Percentiles rank a stretch among this genome's conserved stretches.
These are phyloP conservation scores for Acacia acuminata DNA, from an alignment of 306 rosid genomes.

Conservation along the genomic window DNA sequence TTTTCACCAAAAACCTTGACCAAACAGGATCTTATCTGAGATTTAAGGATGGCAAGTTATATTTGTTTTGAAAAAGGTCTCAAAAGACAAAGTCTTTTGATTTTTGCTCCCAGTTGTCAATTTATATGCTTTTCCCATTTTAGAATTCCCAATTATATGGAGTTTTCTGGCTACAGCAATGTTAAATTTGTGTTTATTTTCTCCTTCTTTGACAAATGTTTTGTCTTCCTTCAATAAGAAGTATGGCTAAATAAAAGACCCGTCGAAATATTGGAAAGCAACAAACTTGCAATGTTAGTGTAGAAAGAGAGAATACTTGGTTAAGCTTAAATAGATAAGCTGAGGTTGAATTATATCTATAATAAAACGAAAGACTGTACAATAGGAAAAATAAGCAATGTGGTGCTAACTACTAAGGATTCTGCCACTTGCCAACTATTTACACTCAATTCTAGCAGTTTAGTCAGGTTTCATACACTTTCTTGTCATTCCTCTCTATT, in stretches of 20 bases:
- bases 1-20: neutral
- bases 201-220: neutral
- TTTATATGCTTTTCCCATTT: neutral
- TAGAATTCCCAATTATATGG: neutral
- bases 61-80: neutral
- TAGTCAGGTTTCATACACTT: neutral
- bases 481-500: slow-evolving; percentile 15
- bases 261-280: neutral
- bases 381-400: neutral
- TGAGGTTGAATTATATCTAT: neutral
- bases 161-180: neutral
- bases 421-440: neutral
- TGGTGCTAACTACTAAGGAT: neutral
- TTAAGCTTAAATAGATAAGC: neutral
- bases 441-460: neutral
- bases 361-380: neutral
- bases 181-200: neutral
- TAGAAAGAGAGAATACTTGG: neutral
- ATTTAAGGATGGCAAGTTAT: neutral
- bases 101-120: neutral
- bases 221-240: neutral
- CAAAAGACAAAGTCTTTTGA: too few relatives aligned
- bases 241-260: neutral
- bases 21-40: neutral
- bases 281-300: neutral